Evolutionary conservation across 169 alveolate genomes (phyloP), one percentile per base, ranked within the genome.

Genomic region (Sarcocystis neurona): DNA sequence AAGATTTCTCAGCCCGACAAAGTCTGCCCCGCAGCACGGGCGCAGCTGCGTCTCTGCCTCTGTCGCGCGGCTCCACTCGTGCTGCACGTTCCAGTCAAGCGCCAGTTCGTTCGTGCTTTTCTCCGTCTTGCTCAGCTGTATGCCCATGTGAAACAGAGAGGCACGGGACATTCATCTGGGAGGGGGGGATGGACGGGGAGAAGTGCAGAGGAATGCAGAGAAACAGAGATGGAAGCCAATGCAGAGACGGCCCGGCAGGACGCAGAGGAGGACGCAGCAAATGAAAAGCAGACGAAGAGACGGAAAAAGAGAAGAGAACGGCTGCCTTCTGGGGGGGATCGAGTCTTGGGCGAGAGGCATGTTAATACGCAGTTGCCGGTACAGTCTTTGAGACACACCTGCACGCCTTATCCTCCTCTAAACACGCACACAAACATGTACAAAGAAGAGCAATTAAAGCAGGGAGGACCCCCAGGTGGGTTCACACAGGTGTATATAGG

Each of bases 21-120:
- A 18, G 58, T 93, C 91, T 2, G 91, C 87, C 23, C 90, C 93
- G 27, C 60, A 74, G 20, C 46, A 74, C 32, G 58, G 85, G 23
- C 79, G 63, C 46, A 78, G 85, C 84, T 87, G 78, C 37, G 85
- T 80, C 43, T 87, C 94, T 32, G 93, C 93, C 88, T 92, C 95
- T 1, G 92, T 90, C 46, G 95, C 95, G 63, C 94, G 85, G 37
- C 94, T 90, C 95, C 96, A 97, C 77, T 95, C 96, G 53, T 95
- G 92, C 75, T 89, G 91, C 68, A 92, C 91, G 88, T 97, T 97
- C 53, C 94, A 87, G 70, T 96, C 98, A 56, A 95, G 91, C 90
- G 95, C 96, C 90, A 97, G 84, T 87, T 97, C 97, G 30, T 94
- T 89, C 37, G 95, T 92, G 41, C 96, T 94, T 91, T 95, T 95